These are phyloP conservation scores for Monilinia polystroma DNA, from an alignment of 2,329 filamentous ascomycete genomes.

Conservation along the genomic window DNA sequence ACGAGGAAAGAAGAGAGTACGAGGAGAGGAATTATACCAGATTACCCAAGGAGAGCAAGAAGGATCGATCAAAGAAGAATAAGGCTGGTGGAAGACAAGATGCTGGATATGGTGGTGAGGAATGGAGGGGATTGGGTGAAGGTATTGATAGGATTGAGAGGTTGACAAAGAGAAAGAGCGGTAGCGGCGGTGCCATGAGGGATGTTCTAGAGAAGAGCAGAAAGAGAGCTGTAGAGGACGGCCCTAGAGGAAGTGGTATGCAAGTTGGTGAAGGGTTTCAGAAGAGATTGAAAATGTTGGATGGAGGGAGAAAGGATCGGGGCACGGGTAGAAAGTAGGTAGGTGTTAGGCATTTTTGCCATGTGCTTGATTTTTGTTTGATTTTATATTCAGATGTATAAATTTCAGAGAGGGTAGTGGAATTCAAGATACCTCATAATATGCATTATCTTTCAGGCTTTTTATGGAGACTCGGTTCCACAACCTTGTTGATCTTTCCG, in stretches of 20 bases:
- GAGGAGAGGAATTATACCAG: constrained; percentile 92
- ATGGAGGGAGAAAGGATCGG: constrained; percentile 44
- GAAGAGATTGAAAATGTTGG: constrained; percentile 61
- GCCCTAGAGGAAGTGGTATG: constrained; percentile 62
- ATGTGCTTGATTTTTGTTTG: not conserved
- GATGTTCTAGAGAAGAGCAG: constrained; percentile 75
- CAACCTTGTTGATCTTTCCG: not conserved
- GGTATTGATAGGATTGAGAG: constrained; percentile 83
- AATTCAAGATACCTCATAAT: too few species aligned
- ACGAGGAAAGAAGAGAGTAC: constrained; percentile 78
- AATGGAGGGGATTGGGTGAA: constrained; percentile 83
- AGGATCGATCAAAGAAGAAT: constrained; percentile 65
- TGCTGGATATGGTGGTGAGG: constrained; percentile 81
- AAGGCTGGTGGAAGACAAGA: constrained; percentile 47
- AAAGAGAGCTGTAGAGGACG: constrained; percentile 76
- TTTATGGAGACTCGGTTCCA: not conserved
- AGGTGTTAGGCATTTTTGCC: not conserved
- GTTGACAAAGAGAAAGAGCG: constrained; percentile 69
- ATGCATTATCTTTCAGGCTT: not conserved
- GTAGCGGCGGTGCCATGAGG: constrained; percentile 47
- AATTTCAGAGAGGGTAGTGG: not conserved
- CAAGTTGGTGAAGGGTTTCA: constrained; percentile 74
- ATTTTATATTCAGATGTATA: not conserved
- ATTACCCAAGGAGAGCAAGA: constrained; percentile 83
- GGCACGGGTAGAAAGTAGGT: constrained; percentile 27